Conservation (phyloP, 805 yeast genomes). For the Metschnikowia picachoensis region DNA sequence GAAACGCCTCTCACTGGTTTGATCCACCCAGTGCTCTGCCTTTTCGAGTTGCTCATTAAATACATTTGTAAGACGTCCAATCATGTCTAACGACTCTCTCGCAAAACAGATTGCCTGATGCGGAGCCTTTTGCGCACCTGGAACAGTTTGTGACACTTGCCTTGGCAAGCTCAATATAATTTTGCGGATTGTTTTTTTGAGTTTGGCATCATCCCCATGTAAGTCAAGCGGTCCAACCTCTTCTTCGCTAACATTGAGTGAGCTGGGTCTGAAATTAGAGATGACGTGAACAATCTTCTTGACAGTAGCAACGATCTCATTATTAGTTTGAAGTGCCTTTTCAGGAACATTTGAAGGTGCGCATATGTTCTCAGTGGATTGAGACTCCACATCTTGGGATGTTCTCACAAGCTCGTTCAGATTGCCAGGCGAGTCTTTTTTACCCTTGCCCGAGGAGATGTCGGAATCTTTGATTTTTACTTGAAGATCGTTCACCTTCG, state of each 20-base stretch:
- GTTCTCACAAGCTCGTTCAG: neutral
- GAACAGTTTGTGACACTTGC: conserved; percentile 29
- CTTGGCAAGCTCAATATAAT: conserved; percentile 72
- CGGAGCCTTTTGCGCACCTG: conserved; percentile 30
- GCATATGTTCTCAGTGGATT: conserved; percentile 3
- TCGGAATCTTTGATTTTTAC: conserved; percentile 44
- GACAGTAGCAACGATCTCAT: conserved; percentile 84
- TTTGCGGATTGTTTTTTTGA: conserved; percentile 72
- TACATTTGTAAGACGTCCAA: conserved; percentile 73
- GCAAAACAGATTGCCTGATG: conserved; percentile 79
- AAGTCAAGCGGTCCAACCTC: conserved; percentile 1
- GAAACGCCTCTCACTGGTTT: conserved; percentile 14
- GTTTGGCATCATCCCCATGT: conserved; percentile 19
- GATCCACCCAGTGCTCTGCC: conserved; percentile 79
- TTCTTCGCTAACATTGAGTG: conserved; percentile 20
- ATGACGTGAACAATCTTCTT: conserved; percentile 83
- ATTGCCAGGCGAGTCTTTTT: neutral
- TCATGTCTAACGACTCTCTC: conserved; percentile 85
- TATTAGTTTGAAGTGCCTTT: conserved; percentile 48
- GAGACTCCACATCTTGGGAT: neutral
- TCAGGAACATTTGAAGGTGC: conserved; percentile 11
- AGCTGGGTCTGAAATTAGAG: conserved; percentile 63
- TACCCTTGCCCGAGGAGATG: conserved; percentile 4
- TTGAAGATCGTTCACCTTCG: conserved; percentile 63
- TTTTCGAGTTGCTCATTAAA: conserved; percentile 80